Base-by-base conservation (phyloP, 2,329 filamentous ascomycete species). In the Ilyonectria mors-panacis region DNA sequence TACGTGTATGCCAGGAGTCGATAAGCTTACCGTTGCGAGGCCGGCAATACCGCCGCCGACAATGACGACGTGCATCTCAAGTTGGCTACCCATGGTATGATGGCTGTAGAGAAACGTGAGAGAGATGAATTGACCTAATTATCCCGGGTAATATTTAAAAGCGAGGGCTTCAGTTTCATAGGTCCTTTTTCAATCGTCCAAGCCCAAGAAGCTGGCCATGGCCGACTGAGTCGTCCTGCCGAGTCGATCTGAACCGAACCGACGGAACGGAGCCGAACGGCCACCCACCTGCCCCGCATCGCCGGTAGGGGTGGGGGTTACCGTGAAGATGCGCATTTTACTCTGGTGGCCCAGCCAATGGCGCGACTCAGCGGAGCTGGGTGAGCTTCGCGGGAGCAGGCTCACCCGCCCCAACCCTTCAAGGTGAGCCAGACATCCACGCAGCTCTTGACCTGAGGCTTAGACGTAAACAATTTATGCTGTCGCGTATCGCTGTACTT, bases 41-140 rank as follows among this genome's bases (percentile, higher is more conserved):
- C 70, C 70, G 26, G 68, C 71, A 13, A 73, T 73, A 17, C 71
- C 71, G 19, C 71, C 71, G 21, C 71, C 71, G 8, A 73, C 69
- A 28, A 74, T 74, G 2, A 71, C 63, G 3, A 72, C 13, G 28
- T 72, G 66, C 21, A 68, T 35, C n/a, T 74, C 59, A n/a, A 70
- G 68, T 30, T 67, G 47, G n/a, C 67, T 73, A 37, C 67, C 69
- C 71, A 72, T 72, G 6, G 45, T 63, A 42, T 26, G 50, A 65
- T 17, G 26, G 30, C 15, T 35, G 10, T 28, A 26, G n/a, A 44
- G 10, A 33, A 51, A 13, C 19, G 39, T n/a, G 35, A 55, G 33
- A 48, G 17, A 42, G 17, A 42, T 42, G 39, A 42, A 42, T n/a
- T 42, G 39, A 42, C 6, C 17, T 8, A 42, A 42, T 42, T 4